These are phyloP conservation scores for Allomyces javanicus DNA, from an alignment of 192 early-diverging fungal genomes.

Conservation along the genomic window DNA sequence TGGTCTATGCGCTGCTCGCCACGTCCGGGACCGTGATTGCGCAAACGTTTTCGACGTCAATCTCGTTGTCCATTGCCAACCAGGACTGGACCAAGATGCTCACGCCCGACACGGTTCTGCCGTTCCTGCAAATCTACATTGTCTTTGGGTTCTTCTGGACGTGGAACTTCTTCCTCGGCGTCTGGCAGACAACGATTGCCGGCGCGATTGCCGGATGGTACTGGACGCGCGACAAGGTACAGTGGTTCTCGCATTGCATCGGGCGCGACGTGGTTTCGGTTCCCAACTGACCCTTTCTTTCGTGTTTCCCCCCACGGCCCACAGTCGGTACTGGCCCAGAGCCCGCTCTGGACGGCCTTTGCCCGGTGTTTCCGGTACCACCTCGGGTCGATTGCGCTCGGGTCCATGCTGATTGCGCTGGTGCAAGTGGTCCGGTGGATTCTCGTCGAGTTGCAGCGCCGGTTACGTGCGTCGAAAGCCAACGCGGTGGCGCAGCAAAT, in stretches of 20 bases:
- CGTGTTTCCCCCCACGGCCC: too few relatives aligned
- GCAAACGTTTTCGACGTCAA: background rate
- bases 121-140: constrained; percentile 23
- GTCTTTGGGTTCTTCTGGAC: constrained; percentile 35
- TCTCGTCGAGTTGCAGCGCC: constrained; percentile 13
- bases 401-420: constrained; percentile 29
- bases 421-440: constrained; percentile 23
- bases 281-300: too few relatives aligned
- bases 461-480: constrained; percentile 7
- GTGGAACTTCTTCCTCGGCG: constrained; percentile 21
- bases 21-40: background rate
- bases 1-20: background rate
- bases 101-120: constrained; percentile 2
- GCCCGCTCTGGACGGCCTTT: constrained; percentile 15
- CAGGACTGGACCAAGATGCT: background rate
- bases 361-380: constrained; percentile 23
- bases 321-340: background rate
- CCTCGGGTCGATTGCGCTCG: constrained; percentile 28
- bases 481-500: constrained; percentile 13
- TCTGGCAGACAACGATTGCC: constrained; percentile 22
- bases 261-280: too few relatives aligned
- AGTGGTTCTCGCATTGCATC: too few relatives aligned
- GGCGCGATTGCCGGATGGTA: constrained; percentile 31
- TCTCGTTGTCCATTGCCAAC: background rate
- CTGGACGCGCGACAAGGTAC: constrained; percentile 27